Evolutionary conservation across 2,329 filamentous ascomycete genomes (phyloP).

Genomic region (Xylariomycetidae sp.): DNA sequence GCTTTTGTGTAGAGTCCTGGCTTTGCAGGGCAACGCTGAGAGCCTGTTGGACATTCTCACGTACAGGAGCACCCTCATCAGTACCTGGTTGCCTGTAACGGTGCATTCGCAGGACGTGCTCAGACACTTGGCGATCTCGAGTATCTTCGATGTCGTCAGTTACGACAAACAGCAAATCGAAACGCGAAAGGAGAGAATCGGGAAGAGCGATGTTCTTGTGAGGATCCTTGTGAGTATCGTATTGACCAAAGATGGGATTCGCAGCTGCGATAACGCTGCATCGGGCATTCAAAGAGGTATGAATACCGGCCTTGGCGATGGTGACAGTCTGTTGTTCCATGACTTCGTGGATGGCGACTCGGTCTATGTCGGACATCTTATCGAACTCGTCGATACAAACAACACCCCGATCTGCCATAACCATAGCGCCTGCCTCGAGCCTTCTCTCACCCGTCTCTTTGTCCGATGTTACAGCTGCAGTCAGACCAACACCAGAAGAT

Average conservation of each 20-base stretch:
- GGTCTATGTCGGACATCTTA: slow-evolving; percentile 98
- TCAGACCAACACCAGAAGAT: slow-evolving; percentile 95
- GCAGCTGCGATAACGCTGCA: slow-evolving; percentile 96
- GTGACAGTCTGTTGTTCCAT: slow-evolving; percentile 99
- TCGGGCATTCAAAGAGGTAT: slow-evolving; percentile 92
- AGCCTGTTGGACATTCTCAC: slow-evolving; percentile 78
- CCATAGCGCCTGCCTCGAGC: slow-evolving; percentile 97
- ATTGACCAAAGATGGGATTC: slow-evolving; percentile 97
- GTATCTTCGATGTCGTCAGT: slow-evolving; percentile 98
- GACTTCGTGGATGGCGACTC: slow-evolving; percentile 98
- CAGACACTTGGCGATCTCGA: slow-evolving; percentile 83
- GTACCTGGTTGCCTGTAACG: slow-evolving; percentile 87
- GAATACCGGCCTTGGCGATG: slow-evolving; percentile 96
- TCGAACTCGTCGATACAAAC: slow-evolving; percentile 99
- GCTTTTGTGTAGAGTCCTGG: slow-evolving; percentile 65
- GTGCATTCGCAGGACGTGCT: slow-evolving; percentile 97
- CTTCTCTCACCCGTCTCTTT: slow-evolving; percentile 96
- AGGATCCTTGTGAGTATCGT: slow-evolving; percentile 96
- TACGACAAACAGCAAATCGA: slow-evolving; percentile 95
- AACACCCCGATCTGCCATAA: slow-evolving; percentile 91
- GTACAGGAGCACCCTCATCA: slow-evolving; percentile 90
- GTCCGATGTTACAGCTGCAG: slow-evolving; percentile 90
- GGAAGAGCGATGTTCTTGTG: slow-evolving; percentile 98
- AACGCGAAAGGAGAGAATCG: slow-evolving; percentile 94
- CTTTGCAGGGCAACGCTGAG: slow-evolving; percentile 83